Conservation (phyloP, 2,329 filamentous ascomycete genomes). For the Nannizziopsis arthrosporioides region DNA sequence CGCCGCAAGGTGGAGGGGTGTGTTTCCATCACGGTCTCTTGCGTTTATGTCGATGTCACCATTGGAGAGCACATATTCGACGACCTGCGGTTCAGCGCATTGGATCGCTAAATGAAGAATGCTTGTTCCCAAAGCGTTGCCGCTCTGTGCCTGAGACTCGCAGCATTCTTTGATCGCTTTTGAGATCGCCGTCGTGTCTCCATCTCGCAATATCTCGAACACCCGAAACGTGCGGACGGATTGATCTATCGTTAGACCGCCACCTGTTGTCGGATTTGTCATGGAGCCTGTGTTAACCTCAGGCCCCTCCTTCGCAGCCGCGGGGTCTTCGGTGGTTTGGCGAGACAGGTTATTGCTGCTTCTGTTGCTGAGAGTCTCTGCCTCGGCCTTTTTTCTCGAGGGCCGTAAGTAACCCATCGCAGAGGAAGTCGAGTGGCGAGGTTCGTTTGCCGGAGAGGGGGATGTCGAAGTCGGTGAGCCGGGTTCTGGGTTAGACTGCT, state of each 20-base stretch:
- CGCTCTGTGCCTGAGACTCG: constrained; percentile 40
- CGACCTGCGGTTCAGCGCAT: constrained; percentile 81
- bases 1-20: constrained; percentile 78
- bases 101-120: constrained; percentile 90
- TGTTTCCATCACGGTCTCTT: constrained; percentile 87
- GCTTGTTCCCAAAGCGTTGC: constrained; percentile 56
- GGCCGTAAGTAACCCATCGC: constrained; percentile 24
- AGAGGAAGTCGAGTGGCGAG: constrained; percentile 20
- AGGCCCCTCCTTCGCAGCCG: constrained; percentile 19
- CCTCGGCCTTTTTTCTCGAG: constrained; percentile 22
- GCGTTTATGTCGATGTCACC: constrained; percentile 76
- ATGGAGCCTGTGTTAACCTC: constrained; percentile 26
- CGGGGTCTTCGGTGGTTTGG: constrained; percentile 21
- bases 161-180: constrained; percentile 57
- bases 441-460: constrained; percentile 20
- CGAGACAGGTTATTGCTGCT: constrained; percentile 13
- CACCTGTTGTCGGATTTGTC: constrained; percentile 22
- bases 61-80: constrained; percentile 82
- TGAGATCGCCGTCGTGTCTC: constrained; percentile 81
- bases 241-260: constrained; percentile 49
- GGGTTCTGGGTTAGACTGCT: constrained; percentile 13
- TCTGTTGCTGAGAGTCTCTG: constrained; percentile 4
- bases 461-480: constrained; percentile 22
- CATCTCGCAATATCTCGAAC: constrained; percentile 81
- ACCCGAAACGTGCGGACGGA: constrained; percentile 89